A percentile compares a stretch with the other conserved stretches of the same genome.
These are phyloP conservation scores for Trichosporon sp. DNA, from an alignment of 1,284 basidiomycete genomes.

Conservation along the genomic window DNA sequence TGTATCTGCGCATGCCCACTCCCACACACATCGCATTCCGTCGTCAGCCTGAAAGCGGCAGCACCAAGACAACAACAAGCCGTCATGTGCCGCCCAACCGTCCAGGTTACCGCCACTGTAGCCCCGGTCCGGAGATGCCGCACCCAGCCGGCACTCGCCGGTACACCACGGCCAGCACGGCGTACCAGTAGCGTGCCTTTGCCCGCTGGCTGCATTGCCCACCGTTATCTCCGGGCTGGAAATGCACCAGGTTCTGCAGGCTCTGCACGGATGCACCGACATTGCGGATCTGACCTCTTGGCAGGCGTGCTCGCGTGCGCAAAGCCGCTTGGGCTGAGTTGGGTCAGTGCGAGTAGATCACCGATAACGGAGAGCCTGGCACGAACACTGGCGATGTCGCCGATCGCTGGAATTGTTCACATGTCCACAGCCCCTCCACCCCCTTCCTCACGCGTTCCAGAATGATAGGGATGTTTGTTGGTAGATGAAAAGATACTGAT, in stretches of 20 bases:
- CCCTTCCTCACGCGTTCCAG: too few species aligned
- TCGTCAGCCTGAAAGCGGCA: too few species aligned
- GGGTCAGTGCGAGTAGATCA: neutral
- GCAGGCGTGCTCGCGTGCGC: too few species aligned
- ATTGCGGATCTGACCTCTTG: too few species aligned
- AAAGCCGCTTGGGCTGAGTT: too few species aligned
- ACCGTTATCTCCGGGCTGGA: constrained; percentile 3
- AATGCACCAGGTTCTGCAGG: neutral
- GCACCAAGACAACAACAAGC: neutral
- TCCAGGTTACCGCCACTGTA: neutral
- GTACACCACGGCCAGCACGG: neutral
- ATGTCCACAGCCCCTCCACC: neutral
- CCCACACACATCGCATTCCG: too few species aligned
- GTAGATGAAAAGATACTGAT: neutral
- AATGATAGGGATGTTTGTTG: too few species aligned
- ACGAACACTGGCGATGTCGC: neutral
- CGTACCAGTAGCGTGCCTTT: neutral
- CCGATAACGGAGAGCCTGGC: neutral
- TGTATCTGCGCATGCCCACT: too few species aligned
- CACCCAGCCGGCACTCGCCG: neutral
- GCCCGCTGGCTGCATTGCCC: neutral
- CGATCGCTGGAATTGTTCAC: neutral
- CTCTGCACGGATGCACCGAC: too few species aligned
- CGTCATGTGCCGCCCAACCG: neutral
- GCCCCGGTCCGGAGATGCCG: neutral